phyloP scores from a whole-genome alignment of 208 protist species.

The Hexamita inflata region DNA sequence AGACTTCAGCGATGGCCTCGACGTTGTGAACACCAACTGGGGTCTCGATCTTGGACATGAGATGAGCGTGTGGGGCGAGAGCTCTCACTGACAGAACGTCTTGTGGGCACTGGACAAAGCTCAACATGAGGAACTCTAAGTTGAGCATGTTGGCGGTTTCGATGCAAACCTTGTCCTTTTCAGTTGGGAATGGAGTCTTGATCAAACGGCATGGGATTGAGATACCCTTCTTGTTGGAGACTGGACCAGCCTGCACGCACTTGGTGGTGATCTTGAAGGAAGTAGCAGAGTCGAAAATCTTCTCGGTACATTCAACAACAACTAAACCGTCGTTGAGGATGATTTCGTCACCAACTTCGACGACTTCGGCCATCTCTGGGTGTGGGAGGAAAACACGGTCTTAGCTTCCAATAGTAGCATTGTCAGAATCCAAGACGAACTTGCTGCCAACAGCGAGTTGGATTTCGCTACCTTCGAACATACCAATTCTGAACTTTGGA shows the following conservation, averaged over 20 bases:
- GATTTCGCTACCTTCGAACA: constrained; percentile 21
- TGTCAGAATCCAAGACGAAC: constrained; percentile 17
- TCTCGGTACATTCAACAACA: constrained; percentile 1
- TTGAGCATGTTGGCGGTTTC: constrained; percentile 17
- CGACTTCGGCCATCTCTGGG: constrained; percentile 32
- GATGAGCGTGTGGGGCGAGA: not conserved
- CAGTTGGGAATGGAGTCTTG: not conserved
- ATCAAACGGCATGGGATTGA: constrained; percentile 1
- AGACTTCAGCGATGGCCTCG: constrained; percentile 34
- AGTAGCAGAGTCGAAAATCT: too few species aligned
- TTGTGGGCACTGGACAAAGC: not conserved
- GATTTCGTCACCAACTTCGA: constrained; percentile 34
- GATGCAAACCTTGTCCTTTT: constrained; percentile 3
- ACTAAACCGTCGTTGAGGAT: constrained; percentile 44
- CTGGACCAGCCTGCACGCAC: not conserved
- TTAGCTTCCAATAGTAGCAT: constrained; percentile 1
- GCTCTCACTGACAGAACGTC: not conserved
- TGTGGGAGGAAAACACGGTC: constrained; percentile 37
- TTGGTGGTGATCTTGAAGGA: constrained; percentile 15
- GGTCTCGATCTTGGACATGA: constrained; percentile 52
- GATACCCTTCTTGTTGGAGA: constrained; percentile 13
- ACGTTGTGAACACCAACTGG: constrained; percentile 41
- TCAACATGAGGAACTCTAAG: not conserved
- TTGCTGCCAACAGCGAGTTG: constrained; percentile 15
- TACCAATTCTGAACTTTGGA: constrained; percentile 34